Evolutionary conservation across 768 basidiomycete genomes (phyloP).

Genomic region (Tephrocybe sp.): DNA sequence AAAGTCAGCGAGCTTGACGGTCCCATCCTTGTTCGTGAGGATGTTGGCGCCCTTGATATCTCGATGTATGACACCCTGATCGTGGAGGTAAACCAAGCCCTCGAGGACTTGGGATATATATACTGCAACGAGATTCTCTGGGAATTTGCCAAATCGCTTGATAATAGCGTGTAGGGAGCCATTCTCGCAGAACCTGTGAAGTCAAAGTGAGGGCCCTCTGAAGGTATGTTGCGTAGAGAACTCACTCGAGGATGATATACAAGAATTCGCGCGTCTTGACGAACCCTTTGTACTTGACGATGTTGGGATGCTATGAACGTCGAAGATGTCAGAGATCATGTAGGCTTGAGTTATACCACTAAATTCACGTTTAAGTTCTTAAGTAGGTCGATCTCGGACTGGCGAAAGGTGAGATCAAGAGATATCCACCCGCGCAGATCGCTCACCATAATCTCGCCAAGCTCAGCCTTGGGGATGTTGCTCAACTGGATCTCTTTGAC

Average conservation of each 20-base stretch:
- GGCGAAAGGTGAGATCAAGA: constrained; percentile 18
- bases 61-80: constrained; percentile 98
- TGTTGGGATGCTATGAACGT: constrained; percentile 79
- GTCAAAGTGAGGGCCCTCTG: background rate
- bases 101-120: constrained; percentile 97
- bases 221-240: constrained; percentile 9
- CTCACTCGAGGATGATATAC: constrained; percentile 95
- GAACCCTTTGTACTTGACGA: constrained; percentile 99
- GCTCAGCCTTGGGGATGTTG: constrained; percentile 90
- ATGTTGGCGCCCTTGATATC: constrained; percentile 99
- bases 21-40: constrained; percentile 97
- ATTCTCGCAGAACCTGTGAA: constrained; percentile 89
- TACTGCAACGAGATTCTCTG: constrained; percentile 93
- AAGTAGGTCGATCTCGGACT: constrained; percentile 96
- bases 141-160: constrained; percentile 98
- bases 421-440: constrained; percentile 7
- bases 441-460: constrained; percentile 95
- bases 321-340: constrained; percentile 1
- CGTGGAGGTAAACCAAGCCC: constrained; percentile 95
- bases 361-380: constrained; percentile 89
- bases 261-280: constrained; percentile 92
- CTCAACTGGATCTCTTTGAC: constrained; percentile 96
- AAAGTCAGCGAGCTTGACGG: constrained; percentile 98
- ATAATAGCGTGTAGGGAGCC: constrained; percentile 94
- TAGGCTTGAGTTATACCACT: background rate